Percentiles rank a stretch among this genome's conserved stretches.
Conservation (phyloP, 2,329 filamentous ascomycete species). For the Alternaria triticimaculans region DNA sequence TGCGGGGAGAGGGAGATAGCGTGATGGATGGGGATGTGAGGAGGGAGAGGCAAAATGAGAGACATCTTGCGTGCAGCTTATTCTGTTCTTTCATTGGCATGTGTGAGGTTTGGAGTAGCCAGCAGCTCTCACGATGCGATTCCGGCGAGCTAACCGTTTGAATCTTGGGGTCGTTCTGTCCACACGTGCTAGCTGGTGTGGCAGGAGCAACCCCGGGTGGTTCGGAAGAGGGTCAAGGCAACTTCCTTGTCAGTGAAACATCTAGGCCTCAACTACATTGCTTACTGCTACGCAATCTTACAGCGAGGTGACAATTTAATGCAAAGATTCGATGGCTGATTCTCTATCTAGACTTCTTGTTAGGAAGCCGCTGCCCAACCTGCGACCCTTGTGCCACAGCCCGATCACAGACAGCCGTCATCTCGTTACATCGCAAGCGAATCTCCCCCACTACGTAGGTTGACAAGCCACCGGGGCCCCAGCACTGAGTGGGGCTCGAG, state of each 20-base stretch:
- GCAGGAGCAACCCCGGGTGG: neutral
- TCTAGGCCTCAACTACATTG: neutral
- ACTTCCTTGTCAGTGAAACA: neutral
- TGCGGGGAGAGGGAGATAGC: neutral
- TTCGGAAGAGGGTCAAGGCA: neutral
- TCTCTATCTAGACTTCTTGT: neutral
- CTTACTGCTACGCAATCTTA: neutral
- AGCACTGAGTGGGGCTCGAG: neutral
- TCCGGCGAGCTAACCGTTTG: neutral
- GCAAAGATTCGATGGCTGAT: neutral
- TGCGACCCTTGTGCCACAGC: neutral
- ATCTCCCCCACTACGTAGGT: neutral
- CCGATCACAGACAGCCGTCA: neutral
- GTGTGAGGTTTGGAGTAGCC: neutral
- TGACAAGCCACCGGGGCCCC: neutral
- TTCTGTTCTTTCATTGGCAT: neutral
- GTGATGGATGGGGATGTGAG: neutral
- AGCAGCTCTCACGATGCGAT: neutral
- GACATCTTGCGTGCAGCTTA: neutral
- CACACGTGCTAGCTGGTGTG: neutral
- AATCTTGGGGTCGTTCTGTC: neutral
- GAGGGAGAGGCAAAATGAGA: neutral
- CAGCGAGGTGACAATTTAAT: neutral
- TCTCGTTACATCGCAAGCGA: neutral
- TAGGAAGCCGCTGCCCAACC: neutral